Conservation (phyloP, 2,329 filamentous ascomycete genomes). For the Aspergillus neotritici region DNA sequence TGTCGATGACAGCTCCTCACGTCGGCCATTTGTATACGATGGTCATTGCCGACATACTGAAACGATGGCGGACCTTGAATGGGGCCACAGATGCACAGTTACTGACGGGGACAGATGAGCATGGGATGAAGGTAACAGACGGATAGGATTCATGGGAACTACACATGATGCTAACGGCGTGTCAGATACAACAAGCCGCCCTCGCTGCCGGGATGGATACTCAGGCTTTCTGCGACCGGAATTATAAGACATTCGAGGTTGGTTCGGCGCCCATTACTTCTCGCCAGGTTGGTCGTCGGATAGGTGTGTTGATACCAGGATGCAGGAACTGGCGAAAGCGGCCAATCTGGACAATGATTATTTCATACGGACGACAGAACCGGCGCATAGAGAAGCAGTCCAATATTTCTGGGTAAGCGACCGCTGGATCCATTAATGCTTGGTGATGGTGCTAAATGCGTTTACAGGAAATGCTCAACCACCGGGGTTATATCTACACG, state of each 20-base stretch:
- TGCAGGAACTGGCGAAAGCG: conserved; percentile 58
- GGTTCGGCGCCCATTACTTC: not conserved
- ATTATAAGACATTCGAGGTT: conserved; percentile 69
- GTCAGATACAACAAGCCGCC: conserved; percentile 74
- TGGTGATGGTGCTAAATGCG: conserved; percentile 7
- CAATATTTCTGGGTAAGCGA: conserved; percentile 71
- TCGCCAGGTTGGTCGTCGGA: not conserved
- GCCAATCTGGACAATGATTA: conserved; percentile 70
- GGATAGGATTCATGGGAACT: not conserved
- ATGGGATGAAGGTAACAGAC: conserved; percentile 76
- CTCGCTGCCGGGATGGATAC: conserved; percentile 63
- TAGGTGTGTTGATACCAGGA: not conserved
- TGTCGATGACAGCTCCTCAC: conserved; percentile 64
- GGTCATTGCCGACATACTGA: conserved; percentile 83
- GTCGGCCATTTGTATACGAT: conserved; percentile 93
- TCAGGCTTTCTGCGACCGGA: conserved; percentile 82
- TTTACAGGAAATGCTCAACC: conserved; percentile 59
- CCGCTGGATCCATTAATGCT: not conserved
- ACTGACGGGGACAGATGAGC: conserved; percentile 91
- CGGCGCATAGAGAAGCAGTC: conserved; percentile 74
- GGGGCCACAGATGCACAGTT: conserved; percentile 63
- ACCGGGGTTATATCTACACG: conserved; percentile 73
- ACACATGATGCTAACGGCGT: conserved; percentile 12
- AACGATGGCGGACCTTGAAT: conserved; percentile 79
- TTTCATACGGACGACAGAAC: conserved; percentile 89